Conservation (phyloP, 2,329 filamentous ascomycete species). For the Nigrospora osmanthi region DNA sequence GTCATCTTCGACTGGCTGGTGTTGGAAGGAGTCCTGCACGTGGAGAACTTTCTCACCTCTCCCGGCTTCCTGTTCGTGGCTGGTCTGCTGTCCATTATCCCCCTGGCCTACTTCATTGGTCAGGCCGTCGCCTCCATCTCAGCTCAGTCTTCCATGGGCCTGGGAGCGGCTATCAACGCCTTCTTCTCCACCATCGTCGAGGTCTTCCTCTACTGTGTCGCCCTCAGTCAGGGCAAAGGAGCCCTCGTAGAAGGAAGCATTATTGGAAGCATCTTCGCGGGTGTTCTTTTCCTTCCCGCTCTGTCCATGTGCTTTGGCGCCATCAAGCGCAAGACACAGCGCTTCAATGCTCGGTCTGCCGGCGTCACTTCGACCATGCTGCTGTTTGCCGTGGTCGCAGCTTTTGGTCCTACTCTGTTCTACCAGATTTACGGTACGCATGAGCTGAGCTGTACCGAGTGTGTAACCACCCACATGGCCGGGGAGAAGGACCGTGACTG, state of each 20-base stretch:
- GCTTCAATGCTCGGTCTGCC: slow-evolving; percentile 94
- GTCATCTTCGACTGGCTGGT: slow-evolving; percentile 90
- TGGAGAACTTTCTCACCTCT: slow-evolving; percentile 69
- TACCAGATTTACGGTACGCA: slow-evolving; percentile 99
- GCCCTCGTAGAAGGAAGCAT: slow-evolving; percentile 94
- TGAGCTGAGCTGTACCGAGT: slow-evolving; percentile 77
- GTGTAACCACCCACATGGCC: slow-evolving; percentile 37
- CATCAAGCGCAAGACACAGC: slow-evolving; percentile 94
- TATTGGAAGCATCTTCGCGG: slow-evolving; percentile 95
- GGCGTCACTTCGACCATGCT: slow-evolving; percentile 98
- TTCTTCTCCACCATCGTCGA: slow-evolving; percentile 98
- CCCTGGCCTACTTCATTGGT: slow-evolving; percentile 95
- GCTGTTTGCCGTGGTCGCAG: slow-evolving; percentile 88
- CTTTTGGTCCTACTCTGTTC: slow-evolving; percentile 92
- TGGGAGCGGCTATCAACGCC: slow-evolving; percentile 94
- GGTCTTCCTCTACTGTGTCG: slow-evolving; percentile 95
- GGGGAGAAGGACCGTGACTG: slow-evolving; percentile 58
- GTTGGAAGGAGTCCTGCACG: slow-evolving; percentile 57
- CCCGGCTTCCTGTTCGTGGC: slow-evolving; percentile 81
- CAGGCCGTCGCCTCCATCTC: slow-evolving; percentile 98
- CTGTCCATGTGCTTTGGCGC: slow-evolving; percentile 98
- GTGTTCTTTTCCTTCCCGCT: slow-evolving; percentile 88
- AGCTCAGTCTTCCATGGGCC: slow-evolving; percentile 95
- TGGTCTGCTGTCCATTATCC: slow-evolving; percentile 86
- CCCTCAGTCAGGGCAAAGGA: slow-evolving; percentile 84